A percentile compares a stretch with the other conserved stretches of the same genome.
Evolutionary conservation across 768 basidiomycete species (phyloP).

Genomic region (Mycena galopus): DNA sequence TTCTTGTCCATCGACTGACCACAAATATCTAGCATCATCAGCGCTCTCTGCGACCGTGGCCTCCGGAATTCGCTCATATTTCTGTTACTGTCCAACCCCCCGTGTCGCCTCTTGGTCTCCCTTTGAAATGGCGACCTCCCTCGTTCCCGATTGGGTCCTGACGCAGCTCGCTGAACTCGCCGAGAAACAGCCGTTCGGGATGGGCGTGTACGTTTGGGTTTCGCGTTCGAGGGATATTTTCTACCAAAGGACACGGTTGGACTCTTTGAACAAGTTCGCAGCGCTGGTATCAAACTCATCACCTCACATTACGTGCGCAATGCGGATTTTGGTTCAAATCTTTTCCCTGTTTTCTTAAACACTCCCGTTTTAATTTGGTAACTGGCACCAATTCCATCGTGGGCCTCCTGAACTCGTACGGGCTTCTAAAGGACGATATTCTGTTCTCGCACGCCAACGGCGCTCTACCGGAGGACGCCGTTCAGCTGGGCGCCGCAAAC

Average conservation of each 20-base stretch:
- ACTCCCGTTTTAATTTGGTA: no score
- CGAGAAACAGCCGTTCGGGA: slow-evolving; percentile 27
- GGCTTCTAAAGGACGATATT: no score
- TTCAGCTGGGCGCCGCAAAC: slow-evolving; percentile 3
- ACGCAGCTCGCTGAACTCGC: slow-evolving; percentile 27
- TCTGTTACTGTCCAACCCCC: slow-evolving; percentile 26
- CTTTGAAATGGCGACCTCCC: not conserved
- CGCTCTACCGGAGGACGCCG: no score
- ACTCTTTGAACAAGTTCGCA: slow-evolving; percentile 11
- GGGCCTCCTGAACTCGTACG: no score
- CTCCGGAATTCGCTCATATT: slow-evolving; percentile 32
- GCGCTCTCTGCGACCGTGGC: slow-evolving; percentile 20
- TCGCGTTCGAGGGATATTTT: slow-evolving; percentile 28
- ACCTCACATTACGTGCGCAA: slow-evolving; percentile 24
- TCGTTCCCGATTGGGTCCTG: slow-evolving; percentile 13
- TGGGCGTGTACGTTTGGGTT: slow-evolving; percentile 32
- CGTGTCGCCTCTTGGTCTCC: slow-evolving; percentile 29
- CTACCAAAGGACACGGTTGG: slow-evolving; percentile 13
- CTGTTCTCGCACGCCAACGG: no score
- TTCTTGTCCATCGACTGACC: not conserved
- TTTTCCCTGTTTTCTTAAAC: no score
- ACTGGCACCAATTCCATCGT: slow-evolving; percentile 15
- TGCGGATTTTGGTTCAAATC: not conserved
- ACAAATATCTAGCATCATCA: not conserved
- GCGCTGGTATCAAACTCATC: slow-evolving; percentile 18